A percentile compares a stretch with the other conserved stretches of the same genome.
Conservation (phyloP, 148 eudicot species). For the Limonium bicolor region DNA sequence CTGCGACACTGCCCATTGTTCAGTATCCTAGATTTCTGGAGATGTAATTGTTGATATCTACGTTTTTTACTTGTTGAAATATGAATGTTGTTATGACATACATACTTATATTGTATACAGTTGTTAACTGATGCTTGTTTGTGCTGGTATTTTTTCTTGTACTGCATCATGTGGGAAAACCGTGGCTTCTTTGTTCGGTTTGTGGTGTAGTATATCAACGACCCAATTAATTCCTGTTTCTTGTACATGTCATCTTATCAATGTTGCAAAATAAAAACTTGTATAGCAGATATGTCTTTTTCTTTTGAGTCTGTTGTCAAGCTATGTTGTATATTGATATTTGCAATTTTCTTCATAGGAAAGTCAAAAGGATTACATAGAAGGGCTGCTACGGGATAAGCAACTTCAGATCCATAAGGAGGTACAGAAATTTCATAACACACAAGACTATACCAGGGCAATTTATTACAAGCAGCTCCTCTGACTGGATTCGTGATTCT, state of each 20-base stretch:
- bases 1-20: too few species aligned
- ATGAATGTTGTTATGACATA: too few species aligned
- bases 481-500: neutral
- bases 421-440: conserved; percentile 18
- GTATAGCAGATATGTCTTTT: too few species aligned
- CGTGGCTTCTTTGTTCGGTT: too few species aligned
- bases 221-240: neutral
- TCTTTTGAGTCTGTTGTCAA: neutral
- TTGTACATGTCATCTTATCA: neutral
- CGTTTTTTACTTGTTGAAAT: neutral
- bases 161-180: too few species aligned
- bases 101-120: too few species aligned
- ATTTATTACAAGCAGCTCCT: neutral
- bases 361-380: conserved; percentile 27
- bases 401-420: conserved; percentile 22
- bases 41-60: too few species aligned
- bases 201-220: neutral
- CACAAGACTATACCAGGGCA: neutral
- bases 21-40: too few species aligned
- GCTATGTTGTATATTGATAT: neutral
- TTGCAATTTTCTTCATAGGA: conserved; percentile 20
- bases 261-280: neutral
- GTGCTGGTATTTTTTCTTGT: too few species aligned
- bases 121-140: too few species aligned
- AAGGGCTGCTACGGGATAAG: conserved; percentile 30